Conservation (phyloP, 225 moss, liverwort and hornwort species). For the Bryoerythrophyllum caledonicum region DNA sequence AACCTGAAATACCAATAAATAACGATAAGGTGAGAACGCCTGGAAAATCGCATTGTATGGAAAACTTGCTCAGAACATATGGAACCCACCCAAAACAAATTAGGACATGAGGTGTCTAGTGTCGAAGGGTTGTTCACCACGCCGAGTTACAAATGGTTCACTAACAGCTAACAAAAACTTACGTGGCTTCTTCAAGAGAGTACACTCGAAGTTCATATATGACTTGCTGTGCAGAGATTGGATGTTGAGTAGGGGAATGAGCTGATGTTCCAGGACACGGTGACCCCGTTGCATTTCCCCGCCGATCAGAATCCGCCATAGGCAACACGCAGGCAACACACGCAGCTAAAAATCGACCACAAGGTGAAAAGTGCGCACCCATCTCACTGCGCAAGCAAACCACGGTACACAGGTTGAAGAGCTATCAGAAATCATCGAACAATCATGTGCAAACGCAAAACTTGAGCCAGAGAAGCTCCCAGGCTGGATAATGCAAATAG, state of each 20-base stretch:
- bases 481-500: neutral
- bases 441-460: constrained; percentile 10
- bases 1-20: constrained; percentile 61
- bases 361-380: constrained; percentile 99
- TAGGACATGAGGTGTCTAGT: neutral
- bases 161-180: constrained; percentile 34
- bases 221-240: constrained; percentile 89
- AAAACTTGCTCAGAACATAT: neutral
- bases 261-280: constrained; percentile 79
- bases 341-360: constrained; percentile 97
- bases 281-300: constrained; percentile 69
- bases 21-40: constrained; percentile 1
- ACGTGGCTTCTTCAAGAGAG: constrained; percentile 99
- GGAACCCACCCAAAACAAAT: neutral
- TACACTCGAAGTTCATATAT: constrained; percentile 99
- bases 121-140: neutral
- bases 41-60: neutral
- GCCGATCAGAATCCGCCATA: constrained; percentile 75
- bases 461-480: neutral
- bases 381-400: constrained; percentile 77
- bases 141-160: neutral
- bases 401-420: constrained; percentile 23
- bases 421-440: constrained; percentile 21
- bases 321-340: constrained; percentile 97
- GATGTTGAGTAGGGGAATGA: constrained; percentile 97